Base-by-base conservation (phyloP, 2,329 filamentous ascomycete species). In the Colletotrichum zoysiae region DNA sequence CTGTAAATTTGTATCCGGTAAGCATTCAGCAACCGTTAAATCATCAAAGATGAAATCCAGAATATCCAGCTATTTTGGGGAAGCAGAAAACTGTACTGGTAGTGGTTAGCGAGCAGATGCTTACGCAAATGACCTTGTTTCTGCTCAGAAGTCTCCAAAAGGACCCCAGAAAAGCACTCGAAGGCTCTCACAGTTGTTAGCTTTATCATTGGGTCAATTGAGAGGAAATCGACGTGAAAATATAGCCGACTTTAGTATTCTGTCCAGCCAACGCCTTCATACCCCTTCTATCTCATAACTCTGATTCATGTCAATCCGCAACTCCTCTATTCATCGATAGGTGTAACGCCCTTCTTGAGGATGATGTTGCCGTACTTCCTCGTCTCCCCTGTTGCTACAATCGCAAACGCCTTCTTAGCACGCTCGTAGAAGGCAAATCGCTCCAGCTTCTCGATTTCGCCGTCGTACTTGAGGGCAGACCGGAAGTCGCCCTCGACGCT, bases 291-390 rank as follows among this genome's bases (percentile, higher is more conserved):
- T 16, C 11, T 30, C 23, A 3, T 5, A 53, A 8, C 20, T n/a
- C 1, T 3, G 18, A 7, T 18, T 4, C 26, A 8, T 20, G 7
- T 8, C 26, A 4, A 30, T 7, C 9, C 26, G 14, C 50, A 11
- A 7, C 14, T 6, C 26, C 5, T n/a, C 12, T 23, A 60, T 6
- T 60, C 58, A 46, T 58, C 18, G 5, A 68, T 58, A 20, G 64
- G 68, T 0, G 64, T 71, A 2, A 71, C 65, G 2, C 69, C 69
- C 65, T 71, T 71, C 65, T 71, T 71, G 48, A 71, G n/a, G 14
- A 71, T 71, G 0, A 71, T 64, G 44, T 71, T 71, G 12, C 69
- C 69, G 1, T 71, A 71, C 59, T 71, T 71, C 40, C 69, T 71
- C 30, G 69, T 71, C 59, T 71, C 69, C 7, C 69, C 69, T 14